Percentiles rank a stretch among this genome's conserved stretches.
Evolutionary conservation across 495 filamentous ascomycete genomes (phyloP).

Genomic region (Aspergillus taichungensis): DNA sequence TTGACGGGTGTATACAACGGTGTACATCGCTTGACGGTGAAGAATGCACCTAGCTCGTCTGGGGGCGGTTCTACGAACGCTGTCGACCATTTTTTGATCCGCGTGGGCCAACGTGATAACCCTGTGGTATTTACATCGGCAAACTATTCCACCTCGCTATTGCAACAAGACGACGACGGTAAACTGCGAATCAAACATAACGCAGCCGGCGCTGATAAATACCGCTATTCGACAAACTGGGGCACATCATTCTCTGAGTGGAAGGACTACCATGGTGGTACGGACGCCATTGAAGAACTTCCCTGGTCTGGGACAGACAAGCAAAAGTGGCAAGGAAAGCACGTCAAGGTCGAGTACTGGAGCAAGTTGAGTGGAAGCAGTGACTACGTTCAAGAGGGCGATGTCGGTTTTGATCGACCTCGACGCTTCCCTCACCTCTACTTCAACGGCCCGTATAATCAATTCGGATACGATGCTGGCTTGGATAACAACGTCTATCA

Average conservation of each 20-base stretch:
- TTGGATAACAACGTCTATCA: conserved; percentile 47
- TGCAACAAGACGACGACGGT: conserved; percentile 32
- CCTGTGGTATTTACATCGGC: conserved; percentile 49
- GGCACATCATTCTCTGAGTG: conserved; percentile 52
- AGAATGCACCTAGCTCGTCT: conserved; percentile 38
- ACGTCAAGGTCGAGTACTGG: conserved; percentile 62
- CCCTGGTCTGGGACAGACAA: conserved; percentile 53
- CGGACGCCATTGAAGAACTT: conserved; percentile 33
- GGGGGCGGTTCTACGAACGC: conserved; percentile 37
- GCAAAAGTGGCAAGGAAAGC: conserved; percentile 58
- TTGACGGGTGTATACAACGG: conserved; percentile 54
- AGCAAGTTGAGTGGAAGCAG: conserved; percentile 55
- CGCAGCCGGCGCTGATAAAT: conserved; percentile 56
- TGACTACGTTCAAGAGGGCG: conserved; percentile 55
- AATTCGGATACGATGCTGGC: conserved; percentile 61
- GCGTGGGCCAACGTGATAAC: conserved; percentile 48
- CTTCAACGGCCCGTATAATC: conserved; percentile 57
- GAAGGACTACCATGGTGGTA: conserved; percentile 45
- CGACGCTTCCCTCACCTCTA: conserved; percentile 58
- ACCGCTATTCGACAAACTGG: conserved; percentile 56
- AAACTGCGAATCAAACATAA: conserved; percentile 46
- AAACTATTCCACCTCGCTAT: conserved; percentile 49
- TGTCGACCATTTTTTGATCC: conserved; percentile 47
- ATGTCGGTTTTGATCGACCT: conserved; percentile 34
- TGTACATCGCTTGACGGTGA: conserved; percentile 53